Evolutionary conservation across 805 yeast species (phyloP).

Genomic region (Metschnikowia santaceciliae): DNA sequence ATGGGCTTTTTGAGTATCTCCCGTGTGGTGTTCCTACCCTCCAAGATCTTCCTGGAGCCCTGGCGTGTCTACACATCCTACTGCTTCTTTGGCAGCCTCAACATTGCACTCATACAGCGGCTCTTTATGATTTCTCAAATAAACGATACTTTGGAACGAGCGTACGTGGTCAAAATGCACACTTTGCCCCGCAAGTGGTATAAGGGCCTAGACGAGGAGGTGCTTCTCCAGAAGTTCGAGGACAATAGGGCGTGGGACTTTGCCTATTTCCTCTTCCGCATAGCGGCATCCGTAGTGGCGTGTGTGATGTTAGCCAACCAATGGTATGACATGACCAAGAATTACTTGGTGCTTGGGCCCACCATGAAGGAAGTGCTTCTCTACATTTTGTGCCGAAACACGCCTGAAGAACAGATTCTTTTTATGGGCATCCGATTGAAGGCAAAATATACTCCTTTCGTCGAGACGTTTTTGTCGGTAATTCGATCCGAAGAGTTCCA

Average conservation of each 20-base stretch:
- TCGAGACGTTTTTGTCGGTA: conserved; percentile 11
- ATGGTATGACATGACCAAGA: conserved; percentile 15
- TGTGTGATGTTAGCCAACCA: conserved; percentile 13
- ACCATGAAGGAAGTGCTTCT: conserved; percentile 34
- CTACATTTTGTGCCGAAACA: conserved; percentile 46
- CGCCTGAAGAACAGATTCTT: conserved; percentile 37
- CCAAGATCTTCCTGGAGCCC: conserved; percentile 27
- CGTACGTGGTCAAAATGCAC: conserved; percentile 16
- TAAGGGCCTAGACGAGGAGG: conserved; percentile 16
- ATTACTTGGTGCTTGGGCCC: conserved; percentile 31
- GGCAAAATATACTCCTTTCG: conserved; percentile 42
- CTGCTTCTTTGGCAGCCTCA: conserved; percentile 28
- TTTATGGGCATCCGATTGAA: conserved; percentile 40
- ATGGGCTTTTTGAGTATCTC: conserved; percentile 17
- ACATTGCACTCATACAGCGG: conserved; percentile 20
- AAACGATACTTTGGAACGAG: conserved; percentile 24
- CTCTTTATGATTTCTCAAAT: conserved; percentile 20
- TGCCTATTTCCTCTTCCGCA: conserved; percentile 25
- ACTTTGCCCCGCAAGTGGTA: conserved; percentile 22
- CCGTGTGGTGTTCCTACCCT: conserved; percentile 25
- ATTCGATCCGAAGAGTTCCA: conserved; percentile 12
- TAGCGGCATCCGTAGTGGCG: conserved; percentile 23
- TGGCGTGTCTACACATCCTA: conserved; percentile 38
- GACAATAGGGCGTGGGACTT: conserved; percentile 27
- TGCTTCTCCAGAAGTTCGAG: conserved; percentile 17